phyloP scores from a whole-genome alignment of 202 grass and related monocot genomes.

The Zoysia matrella region DNA sequence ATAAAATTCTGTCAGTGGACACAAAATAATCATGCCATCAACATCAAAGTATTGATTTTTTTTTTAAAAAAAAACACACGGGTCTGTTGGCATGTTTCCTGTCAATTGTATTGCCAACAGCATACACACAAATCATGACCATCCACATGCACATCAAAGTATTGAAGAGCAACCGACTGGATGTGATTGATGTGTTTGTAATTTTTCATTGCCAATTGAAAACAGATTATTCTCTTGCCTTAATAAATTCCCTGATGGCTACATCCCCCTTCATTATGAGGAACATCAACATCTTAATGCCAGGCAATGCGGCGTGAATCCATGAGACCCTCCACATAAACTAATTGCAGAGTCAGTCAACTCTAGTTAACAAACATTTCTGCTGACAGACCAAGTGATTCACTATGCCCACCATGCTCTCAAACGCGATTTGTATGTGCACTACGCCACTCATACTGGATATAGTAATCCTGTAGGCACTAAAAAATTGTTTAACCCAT shows the following conservation, averaged over 20 bases:
- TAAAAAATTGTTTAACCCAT: no score
- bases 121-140: neutral
- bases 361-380: conserved; percentile 42
- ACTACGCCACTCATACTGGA: conserved; percentile 7
- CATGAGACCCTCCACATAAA: no score
- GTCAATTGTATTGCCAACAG: conserved; percentile 3
- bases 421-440: conserved; percentile 44
- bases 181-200: conserved; percentile 29
- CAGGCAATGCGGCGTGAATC: no score
- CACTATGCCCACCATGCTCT: conserved; percentile 33
- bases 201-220: conserved; percentile 19
- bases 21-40: no score
- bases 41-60: no score
- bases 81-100: neutral
- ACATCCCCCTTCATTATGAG: no score
- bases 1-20: no score
- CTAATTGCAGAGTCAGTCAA: conserved; percentile 14
- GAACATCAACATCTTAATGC: no score
- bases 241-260: no score
- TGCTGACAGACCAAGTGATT: conserved; percentile 28
- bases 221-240: neutral
- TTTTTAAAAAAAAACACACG: no score
- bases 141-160: conserved; percentile 15
- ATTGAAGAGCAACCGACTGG: conserved; percentile 2
- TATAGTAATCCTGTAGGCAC: neutral